Conservation (phyloP, 1,284 basidiomycete species). For the Omphalotus olearius region DNA sequence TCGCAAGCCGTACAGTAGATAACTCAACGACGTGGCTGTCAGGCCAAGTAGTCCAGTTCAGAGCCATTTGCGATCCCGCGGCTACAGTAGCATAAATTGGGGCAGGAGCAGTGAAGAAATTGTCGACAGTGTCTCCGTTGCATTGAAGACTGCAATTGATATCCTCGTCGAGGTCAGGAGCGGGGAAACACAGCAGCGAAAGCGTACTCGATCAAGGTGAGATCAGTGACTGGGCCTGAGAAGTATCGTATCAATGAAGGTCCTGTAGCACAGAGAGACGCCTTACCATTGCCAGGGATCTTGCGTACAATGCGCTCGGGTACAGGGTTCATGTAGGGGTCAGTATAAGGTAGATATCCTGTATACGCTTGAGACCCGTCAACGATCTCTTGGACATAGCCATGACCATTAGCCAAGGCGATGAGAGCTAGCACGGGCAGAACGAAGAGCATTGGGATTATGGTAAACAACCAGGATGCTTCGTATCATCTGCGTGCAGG, state of each 20-base stretch:
- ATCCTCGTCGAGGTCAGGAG: too few species aligned
- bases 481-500: too few species aligned
- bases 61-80: conserved; percentile 35
- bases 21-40: conserved; percentile 31
- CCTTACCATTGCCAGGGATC: conserved; percentile 41
- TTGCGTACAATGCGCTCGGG: conserved; percentile 43
- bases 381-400: conserved; percentile 27
- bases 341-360: conserved; percentile 27
- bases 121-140: conserved; percentile 37
- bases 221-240: conserved; percentile 30
- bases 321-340: conserved; percentile 30
- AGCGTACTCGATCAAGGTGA: conserved; percentile 32
- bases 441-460: too few species aligned
- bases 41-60: conserved; percentile 51
- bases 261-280: background rate
- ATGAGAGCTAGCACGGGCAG: too few species aligned
- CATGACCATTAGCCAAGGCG: conserved; percentile 16
- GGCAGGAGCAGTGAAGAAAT: conserved; percentile 36
- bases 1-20: too few species aligned
- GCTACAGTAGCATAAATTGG: conserved; percentile 38
- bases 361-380: conserved; percentile 23
- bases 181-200: background rate
- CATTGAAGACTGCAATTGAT: conserved; percentile 37
- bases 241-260: background rate
- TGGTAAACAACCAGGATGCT: too few species aligned